phyloP scores from a whole-genome alignment of 108 stramenopile species.

The Schizochytrium sp. region DNA sequence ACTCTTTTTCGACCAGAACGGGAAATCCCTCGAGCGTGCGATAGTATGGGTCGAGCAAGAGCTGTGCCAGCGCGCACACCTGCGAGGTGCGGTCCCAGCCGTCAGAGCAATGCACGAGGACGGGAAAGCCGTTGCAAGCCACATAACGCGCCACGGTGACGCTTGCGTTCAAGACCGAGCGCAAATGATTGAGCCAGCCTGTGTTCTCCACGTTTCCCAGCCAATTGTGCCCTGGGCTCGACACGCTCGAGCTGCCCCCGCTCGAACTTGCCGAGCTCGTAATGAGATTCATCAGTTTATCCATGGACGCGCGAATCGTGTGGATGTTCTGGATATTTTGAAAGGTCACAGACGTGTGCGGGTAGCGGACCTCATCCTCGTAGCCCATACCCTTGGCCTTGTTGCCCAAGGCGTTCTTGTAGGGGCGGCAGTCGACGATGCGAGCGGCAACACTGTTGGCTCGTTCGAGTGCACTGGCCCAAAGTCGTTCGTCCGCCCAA shows the following conservation, averaged over 20 bases:
- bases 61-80: conserved; percentile 36
- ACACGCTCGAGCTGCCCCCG: not conserved
- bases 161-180: conserved; percentile 20
- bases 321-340: conserved; percentile 59
- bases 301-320: conserved; percentile 26
- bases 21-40: conserved; percentile 51
- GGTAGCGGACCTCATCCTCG: conserved; percentile 37
- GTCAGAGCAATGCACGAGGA: conserved; percentile 47
- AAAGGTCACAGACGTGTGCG: conserved; percentile 32
- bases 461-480: conserved; percentile 44
- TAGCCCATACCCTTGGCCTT: conserved; percentile 44
- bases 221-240: not conserved
- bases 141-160: conserved; percentile 13
- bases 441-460: not conserved
- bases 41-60: conserved; percentile 53
- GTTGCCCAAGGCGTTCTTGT: conserved; percentile 49
- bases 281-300: not conserved
- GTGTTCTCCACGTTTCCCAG: conserved; percentile 20
- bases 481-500: conserved; percentile 67
- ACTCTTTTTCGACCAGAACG: conserved; percentile 47
- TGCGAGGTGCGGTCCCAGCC: conserved; percentile 60
- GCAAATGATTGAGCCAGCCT: conserved; percentile 29
- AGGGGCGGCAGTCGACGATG: conserved; percentile 54
- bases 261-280: not conserved
- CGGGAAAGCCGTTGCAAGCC: not conserved